These are phyloP conservation scores for Colletotrichum falcatum DNA, from an alignment of 2,329 filamentous ascomycete genomes.

Conservation along the genomic window DNA sequence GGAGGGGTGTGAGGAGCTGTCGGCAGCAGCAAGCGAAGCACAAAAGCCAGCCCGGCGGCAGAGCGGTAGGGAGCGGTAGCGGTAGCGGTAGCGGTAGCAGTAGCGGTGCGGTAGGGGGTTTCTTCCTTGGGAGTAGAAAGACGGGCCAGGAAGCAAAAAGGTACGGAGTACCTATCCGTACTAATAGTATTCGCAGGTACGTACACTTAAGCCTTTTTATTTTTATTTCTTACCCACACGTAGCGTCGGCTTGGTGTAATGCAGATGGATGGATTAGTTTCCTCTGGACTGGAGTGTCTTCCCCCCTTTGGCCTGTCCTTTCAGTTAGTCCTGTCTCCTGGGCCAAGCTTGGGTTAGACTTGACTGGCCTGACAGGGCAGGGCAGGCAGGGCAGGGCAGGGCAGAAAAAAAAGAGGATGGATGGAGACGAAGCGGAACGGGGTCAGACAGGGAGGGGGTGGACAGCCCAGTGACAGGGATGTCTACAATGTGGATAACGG, in stretches of 20 bases:
- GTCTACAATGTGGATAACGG: not conserved
- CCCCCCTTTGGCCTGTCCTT: not conserved
- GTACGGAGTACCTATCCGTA: no score
- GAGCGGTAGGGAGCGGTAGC: slow-evolving; percentile 7
- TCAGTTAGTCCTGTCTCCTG: no score
- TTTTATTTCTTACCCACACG: not conserved
- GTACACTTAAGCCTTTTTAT: not conserved
- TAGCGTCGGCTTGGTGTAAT: slow-evolving; percentile 4
- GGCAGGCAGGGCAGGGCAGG: slow-evolving; percentile 15
- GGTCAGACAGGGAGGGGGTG: not conserved
- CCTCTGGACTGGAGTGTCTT: not conserved
- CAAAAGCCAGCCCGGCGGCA: slow-evolving; percentile 16
- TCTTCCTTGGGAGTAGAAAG: not conserved
- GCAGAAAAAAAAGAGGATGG: not conserved
- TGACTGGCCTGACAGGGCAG: not conserved
- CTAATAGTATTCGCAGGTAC: no score
- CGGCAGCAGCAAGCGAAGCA: slow-evolving; percentile 30
- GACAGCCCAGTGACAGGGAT: not conserved
- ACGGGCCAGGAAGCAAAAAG: not conserved
- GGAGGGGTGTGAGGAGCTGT: slow-evolving; percentile 24
- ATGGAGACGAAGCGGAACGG: slow-evolving; percentile 6
- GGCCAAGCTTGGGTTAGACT: not conserved
- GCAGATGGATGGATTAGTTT: slow-evolving; percentile 3
- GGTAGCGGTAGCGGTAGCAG: slow-evolving; percentile 11
- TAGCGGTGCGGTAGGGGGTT: slow-evolving; percentile 1